Base-by-base conservation (phyloP, 2,329 filamentous ascomycete species). In the Drechslerella dactyloides region DNA sequence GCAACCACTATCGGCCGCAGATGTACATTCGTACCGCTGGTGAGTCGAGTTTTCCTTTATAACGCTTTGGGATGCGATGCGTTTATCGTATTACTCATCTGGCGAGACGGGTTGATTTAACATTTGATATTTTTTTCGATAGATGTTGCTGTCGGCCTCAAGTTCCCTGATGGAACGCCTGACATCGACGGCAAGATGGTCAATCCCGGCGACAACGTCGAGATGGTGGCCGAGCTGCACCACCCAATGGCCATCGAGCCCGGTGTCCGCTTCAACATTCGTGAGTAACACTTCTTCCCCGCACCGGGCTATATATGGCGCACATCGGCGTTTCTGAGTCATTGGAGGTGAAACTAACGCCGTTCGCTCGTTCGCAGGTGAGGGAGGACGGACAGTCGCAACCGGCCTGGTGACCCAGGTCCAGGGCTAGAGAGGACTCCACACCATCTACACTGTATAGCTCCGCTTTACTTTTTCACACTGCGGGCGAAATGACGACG, bases 161-260 rank as follows among this genome's bases (percentile, higher is more conserved):
- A 84, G 80, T 97, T 93, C 89, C 91, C 93, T 61, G 93, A 94
- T 78, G 90, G 89, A 74, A 89, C 85, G 74, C 88, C 89, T 80
- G 89, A 93, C 77, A 81, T 85, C 70, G 80, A 84, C 74, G 83
- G 82, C 81, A 93, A 91, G 85, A 90, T 92, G 84, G 89, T 97
- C 81, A 96, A 96, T 92, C 94, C 94, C 58, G 94, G 94, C 81
- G 94, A 99, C 86, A 99, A 99, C 82, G 87, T 96, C 76, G 94
- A 99, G 85, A 97, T 99, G 93, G 83, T 94, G 75, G 90, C 92
- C 80, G 87, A 89, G 78, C 88, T 96, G 79, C 87, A 91, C 82
- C 84, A 90, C 82, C 91, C 93, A 74, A 86, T 96, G 78, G 93
- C 93, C 70, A 82, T 97, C 74, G 94, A 99, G 84, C 83, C 86